Evolutionary conservation across 2,329 filamentous ascomycete genomes (phyloP).

Genomic region (Sclerotinia minor): DNA sequence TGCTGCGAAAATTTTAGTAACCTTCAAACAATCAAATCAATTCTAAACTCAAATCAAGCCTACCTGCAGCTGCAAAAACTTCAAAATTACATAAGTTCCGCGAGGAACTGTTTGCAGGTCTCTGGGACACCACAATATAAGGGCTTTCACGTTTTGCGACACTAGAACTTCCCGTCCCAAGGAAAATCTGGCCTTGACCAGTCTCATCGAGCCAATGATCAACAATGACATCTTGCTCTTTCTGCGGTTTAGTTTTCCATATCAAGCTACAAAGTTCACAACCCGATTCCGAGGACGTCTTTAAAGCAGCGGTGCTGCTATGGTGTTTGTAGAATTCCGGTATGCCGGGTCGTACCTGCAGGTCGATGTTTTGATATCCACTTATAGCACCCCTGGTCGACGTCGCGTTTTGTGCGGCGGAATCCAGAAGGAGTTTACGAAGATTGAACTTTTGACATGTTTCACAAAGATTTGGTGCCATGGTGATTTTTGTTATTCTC

Average conservation of each 20-base stretch:
- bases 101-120: slow-evolving; percentile 16
- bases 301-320: slow-evolving; percentile 5
- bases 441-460: slow-evolving; percentile 16
- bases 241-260: background rate
- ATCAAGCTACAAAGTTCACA: slow-evolving; percentile 21
- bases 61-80: slow-evolving; percentile 8
- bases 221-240: slow-evolving; percentile 9
- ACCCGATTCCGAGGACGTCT: background rate
- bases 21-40: background rate
- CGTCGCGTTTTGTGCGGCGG: slow-evolving; percentile 13
- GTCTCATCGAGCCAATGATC: slow-evolving; percentile 20
- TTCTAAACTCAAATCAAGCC: background rate
- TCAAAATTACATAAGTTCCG: slow-evolving; percentile 20
- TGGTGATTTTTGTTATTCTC: background rate
- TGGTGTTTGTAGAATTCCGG: slow-evolving; percentile 23
- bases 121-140: slow-evolving; percentile 20
- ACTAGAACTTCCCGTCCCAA: slow-evolving; percentile 25
- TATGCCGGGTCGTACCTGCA: slow-evolving; percentile 23
- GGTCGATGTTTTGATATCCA: slow-evolving; percentile 16
- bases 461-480: slow-evolving; percentile 14
- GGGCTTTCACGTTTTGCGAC: slow-evolving; percentile 20
- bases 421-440: slow-evolving; percentile 19
- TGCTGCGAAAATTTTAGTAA: background rate
- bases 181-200: slow-evolving; percentile 19
- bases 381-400: slow-evolving; percentile 9